Evolutionary conservation across 2,329 filamentous ascomycete species (phyloP), one percentile per base, ranked within the genome.

Genomic region (Aspergillus proliferans): DNA sequence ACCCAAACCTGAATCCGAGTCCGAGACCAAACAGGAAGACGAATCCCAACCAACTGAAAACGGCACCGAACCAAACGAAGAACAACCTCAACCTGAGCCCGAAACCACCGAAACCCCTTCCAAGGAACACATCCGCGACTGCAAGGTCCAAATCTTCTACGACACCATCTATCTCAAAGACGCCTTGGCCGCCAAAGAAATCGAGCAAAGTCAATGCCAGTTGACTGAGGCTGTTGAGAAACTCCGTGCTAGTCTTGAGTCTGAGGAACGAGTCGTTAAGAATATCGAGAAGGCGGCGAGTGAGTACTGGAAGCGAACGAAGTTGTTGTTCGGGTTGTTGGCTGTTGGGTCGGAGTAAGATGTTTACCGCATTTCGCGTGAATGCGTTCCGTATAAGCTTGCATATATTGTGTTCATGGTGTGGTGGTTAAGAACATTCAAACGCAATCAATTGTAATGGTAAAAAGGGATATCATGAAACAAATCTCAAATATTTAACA

Each of bases 271-370:
- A 6, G 72, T 71, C 14, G 68, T 76, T 41, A 80, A 80, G 53
- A 68, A 73, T 40, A 67, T 94, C 34, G 68, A 64, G 56, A 86
- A 85, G 67, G 73, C 77, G 14, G 81, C 88, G 5, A 74, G 77
- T 42, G 88, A 91, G 46, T 94, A 93, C 67, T 93, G 88, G 83
- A 88, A 86, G 72, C 82, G 86, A 60, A 93, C 87, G 9, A 85
- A 81, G 65, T 69, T 96, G 54, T 68, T 96, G 22, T 95, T 96
- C 70, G 89, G 87, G 2, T 71, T 95, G 49, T 70, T 96, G 55
- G 77, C 76, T 4, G 48, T 48, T 47, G 59, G 52, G n/a, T 4
- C 36, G 8, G 50, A 45, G 24, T 15, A 15, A 15, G 15, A 15
- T 15, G 15, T 15, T 15, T 15, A 15, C 15, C 15, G 15, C 15